Percentiles rank a stretch among this genome's conserved stretches.
phyloP scores from a whole-genome alignment of 1,284 basidiomycete genomes.

The Sporisorium scitamineum region DNA sequence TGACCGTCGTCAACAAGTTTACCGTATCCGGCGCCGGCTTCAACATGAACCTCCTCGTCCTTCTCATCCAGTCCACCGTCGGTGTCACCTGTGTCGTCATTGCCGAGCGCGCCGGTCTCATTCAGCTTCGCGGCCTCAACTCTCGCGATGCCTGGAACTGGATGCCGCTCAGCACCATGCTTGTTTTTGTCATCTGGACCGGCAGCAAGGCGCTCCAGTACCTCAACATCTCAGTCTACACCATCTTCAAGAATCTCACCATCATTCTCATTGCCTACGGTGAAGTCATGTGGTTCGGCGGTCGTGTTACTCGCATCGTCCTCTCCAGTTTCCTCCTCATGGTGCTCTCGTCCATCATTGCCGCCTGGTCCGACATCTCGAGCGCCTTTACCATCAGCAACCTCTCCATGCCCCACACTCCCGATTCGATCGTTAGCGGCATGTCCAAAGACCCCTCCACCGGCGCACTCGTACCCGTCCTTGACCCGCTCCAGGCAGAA shows the following conservation, averaged over 20 bases:
- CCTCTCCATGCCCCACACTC: constrained; percentile 58
- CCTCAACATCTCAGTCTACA: constrained; percentile 70
- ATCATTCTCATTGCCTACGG: constrained; percentile 99
- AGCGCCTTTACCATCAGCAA: constrained; percentile 70
- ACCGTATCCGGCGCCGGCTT: constrained; percentile 94
- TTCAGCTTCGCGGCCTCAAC: constrained; percentile 89
- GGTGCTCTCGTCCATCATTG: constrained; percentile 94
- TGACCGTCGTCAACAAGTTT: constrained; percentile 99
- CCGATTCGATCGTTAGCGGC: constrained; percentile 52
- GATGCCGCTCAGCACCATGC: constrained; percentile 92
- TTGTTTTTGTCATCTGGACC: constrained; percentile 96
- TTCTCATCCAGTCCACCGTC: constrained; percentile 84
- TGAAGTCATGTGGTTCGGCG: constrained; percentile 96
- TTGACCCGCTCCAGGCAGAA: constrained; percentile 46
- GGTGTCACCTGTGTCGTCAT: constrained; percentile 81
- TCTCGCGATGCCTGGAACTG: constrained; percentile 86
- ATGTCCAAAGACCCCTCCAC: constrained; percentile 41
- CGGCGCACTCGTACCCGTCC: constrained; percentile 27
- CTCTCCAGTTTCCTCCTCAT: constrained; percentile 92
- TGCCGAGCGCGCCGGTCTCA: constrained; percentile 84
- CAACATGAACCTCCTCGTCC: constrained; percentile 95
- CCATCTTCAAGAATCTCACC: constrained; percentile 99
- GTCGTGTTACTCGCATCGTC: constrained; percentile 86
- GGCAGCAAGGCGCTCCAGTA: constrained; percentile 88
- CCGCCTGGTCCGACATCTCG: constrained; percentile 91